Percentiles rank a stretch among this genome's conserved stretches.
Conservation (phyloP, 169 alveolate species). For the Neospora caninum region DNA sequence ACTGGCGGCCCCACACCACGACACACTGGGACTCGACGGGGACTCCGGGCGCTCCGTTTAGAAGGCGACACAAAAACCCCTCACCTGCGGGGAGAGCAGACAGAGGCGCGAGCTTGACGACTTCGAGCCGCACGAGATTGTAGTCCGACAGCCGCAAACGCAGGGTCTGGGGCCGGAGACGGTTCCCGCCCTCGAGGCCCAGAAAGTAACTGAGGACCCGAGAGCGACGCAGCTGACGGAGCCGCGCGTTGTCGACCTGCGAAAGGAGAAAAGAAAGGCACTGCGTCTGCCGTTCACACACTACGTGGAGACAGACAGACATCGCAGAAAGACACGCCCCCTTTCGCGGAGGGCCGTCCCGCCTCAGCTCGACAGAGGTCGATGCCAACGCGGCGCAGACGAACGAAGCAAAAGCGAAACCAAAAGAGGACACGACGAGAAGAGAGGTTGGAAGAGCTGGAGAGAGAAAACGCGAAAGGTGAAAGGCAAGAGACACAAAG, state of each 20-base stretch:
- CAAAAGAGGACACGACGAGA: neutral
- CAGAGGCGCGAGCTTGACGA: slow-evolving; percentile 67
- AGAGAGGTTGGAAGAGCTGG: neutral
- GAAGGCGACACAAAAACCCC: too few species aligned
- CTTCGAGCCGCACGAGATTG: slow-evolving; percentile 66
- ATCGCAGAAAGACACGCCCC: too few species aligned
- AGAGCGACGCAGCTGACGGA: slow-evolving; percentile 66
- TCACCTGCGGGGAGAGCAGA: slow-evolving; percentile 81
- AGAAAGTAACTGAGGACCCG: slow-evolving; percentile 73
- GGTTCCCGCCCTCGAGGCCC: slow-evolving; percentile 49
- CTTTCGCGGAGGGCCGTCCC: too few species aligned
- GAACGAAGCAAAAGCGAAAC: neutral
- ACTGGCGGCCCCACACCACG: too few species aligned
- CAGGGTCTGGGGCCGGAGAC: slow-evolving; percentile 68
- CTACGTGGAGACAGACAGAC: too few species aligned
- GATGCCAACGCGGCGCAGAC: neutral
- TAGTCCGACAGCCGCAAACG: slow-evolving; percentile 63
- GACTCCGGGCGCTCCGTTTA: too few species aligned
- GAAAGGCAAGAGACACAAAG: neutral
- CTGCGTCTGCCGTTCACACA: too few species aligned
- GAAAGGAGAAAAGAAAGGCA: neutral
- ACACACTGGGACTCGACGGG: too few species aligned
- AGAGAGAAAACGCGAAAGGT: neutral
- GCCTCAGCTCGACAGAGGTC: too few species aligned
- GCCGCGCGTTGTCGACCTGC: slow-evolving; percentile 75